phyloP scores from a whole-genome alignment of 352 stramenopile species.

The Globisporangium polare region DNA sequence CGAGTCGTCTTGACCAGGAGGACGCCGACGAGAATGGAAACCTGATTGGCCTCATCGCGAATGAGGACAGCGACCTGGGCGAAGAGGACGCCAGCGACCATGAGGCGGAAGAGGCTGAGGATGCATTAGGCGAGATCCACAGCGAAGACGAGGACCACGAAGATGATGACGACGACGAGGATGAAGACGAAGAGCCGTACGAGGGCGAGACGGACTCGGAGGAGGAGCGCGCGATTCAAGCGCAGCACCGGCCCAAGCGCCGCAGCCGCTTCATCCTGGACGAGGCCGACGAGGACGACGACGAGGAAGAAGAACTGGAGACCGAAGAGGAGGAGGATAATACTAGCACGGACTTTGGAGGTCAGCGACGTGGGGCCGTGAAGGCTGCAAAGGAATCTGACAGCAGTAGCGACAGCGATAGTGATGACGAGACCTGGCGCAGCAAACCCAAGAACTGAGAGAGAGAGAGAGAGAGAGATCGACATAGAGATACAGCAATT shows the following conservation, averaged over 20 bases:
- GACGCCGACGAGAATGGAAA: slow-evolving; percentile 83
- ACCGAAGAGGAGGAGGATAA: slow-evolving; percentile 16
- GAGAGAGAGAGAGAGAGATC: not conserved
- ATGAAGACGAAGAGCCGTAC: slow-evolving; percentile 28
- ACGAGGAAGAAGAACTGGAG: slow-evolving; percentile 20
- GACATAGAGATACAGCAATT: not conserved
- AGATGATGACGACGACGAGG: slow-evolving; percentile 26
- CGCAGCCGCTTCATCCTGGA: slow-evolving; percentile 76
- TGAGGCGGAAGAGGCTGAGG: slow-evolving; percentile 25
- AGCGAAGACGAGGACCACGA: slow-evolving; percentile 29
- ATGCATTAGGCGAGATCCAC: slow-evolving; percentile 21
- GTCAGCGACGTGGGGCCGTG: not conserved
- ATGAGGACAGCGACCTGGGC: slow-evolving; percentile 66
- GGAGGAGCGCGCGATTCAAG: slow-evolving; percentile 37
- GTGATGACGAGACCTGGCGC: slow-evolving; percentile 17
- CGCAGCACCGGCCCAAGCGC: slow-evolving; percentile 15
- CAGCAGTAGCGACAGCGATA: slow-evolving; percentile 13
- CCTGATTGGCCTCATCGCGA: slow-evolving; percentile 57
- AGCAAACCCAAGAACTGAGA: slow-evolving; percentile 16
- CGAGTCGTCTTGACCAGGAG: slow-evolving; percentile 72
- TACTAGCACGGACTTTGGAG: not conserved
- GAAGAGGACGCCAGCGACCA: slow-evolving; percentile 37
- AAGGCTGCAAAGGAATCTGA: not conserved
- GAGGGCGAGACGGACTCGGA: slow-evolving; percentile 71
- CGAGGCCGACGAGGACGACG: slow-evolving; percentile 46